Percentiles rank a stretch among this genome's conserved stretches.
Evolutionary conservation across 768 basidiomycete species (phyloP).

Genomic region (Kwoniella pini): DNA sequence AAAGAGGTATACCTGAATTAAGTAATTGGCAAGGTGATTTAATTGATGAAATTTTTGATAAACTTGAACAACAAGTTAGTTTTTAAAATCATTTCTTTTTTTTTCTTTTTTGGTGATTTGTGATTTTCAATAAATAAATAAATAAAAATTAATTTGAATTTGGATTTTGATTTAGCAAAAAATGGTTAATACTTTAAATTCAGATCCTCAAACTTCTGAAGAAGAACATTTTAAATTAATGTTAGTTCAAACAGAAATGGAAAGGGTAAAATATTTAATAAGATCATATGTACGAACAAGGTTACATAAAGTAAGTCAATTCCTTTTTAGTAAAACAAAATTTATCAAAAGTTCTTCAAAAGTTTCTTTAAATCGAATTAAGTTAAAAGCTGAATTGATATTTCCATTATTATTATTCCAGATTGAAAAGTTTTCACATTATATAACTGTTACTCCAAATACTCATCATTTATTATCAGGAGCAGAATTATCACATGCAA

Average conservation of each 20-base stretch:
- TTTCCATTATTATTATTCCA: slow-evolving; percentile 56
- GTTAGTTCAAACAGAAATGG: slow-evolving; percentile 91
- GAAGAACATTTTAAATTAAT: slow-evolving; percentile 91
- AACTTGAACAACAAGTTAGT: slow-evolving; percentile 53
- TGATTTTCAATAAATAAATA: too few species aligned
- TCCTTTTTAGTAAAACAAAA: too few species aligned
- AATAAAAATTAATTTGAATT: too few species aligned
- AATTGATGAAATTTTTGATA: slow-evolving; percentile 48
- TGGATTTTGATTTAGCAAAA: slow-evolving; percentile 67
- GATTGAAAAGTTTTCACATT: slow-evolving; percentile 86
- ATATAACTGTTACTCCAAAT: slow-evolving; percentile 69
- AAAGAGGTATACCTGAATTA: slow-evolving; percentile 49
- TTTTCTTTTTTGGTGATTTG: too few species aligned
- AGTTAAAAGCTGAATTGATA: too few species aligned
- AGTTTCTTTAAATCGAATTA: neutral
- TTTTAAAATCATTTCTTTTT: too few species aligned
- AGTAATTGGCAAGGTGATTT: slow-evolving; percentile 51
- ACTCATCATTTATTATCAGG: slow-evolving; percentile 77
- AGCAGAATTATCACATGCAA: slow-evolving; percentile 76
- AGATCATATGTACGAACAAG: slow-evolving; percentile 84
- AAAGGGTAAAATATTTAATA: slow-evolving; percentile 88
- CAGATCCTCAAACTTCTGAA: slow-evolving; percentile 80
- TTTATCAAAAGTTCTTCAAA: too few species aligned
- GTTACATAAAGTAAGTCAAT: slow-evolving; percentile 69
- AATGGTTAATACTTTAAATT: slow-evolving; percentile 69